Base-by-base conservation (phyloP, 1,284 basidiomycete genomes). In the Tilletia indica region DNA sequence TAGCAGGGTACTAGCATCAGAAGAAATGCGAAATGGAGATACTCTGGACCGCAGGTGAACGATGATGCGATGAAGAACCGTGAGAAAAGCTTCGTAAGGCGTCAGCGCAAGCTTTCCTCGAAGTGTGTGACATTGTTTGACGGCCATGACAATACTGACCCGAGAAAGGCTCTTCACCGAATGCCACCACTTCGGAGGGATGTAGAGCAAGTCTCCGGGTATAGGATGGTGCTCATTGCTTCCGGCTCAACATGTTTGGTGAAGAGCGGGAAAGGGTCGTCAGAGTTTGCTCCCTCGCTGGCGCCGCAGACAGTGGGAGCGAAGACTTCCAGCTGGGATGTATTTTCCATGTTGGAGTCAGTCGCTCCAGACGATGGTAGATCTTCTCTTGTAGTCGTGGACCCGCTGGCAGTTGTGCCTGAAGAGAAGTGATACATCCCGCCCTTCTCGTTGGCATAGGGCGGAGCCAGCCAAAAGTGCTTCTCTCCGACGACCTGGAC, bases 401-500 rank as follows among this genome's bases (percentile, higher is more conserved):
- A 21, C 8, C 14, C 66, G 63, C 2, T 25, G 12, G 16, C 68
- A 1, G 31, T n/a, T 1, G 8, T 54, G 48, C n/a, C 48, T 8
- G 19, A 8, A 31, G 51, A 54, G 48, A 67, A 67, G 11, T 25
- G 63, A 51, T 70, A 61, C 74, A 76, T 61, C 49, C 56, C 69
- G 11, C 68, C 70, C 0, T 66, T 8, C 9, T 14, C 11, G 11
- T 68, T 16, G 21, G 61, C 49, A 19, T 48, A 34, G 4, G 77
- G 93, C 19, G 93, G 91, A 0, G 93, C 93, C 45, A 97, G 86
- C 94, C 95, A 97, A n/a, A 97, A 88, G 4, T 91, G 91, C 85
- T 97, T 98, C 16, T 86, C 85, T 11, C 95, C 95, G 2, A 93
- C 90, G 4, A 96, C 89, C 86, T 98, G 95, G 0, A 90, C 93